A percentile compares a stretch with the other conserved stretches of the same genome.
Conservation (phyloP, 2,329 filamentous ascomycete genomes). For the Ilyonectria robusta region DNA sequence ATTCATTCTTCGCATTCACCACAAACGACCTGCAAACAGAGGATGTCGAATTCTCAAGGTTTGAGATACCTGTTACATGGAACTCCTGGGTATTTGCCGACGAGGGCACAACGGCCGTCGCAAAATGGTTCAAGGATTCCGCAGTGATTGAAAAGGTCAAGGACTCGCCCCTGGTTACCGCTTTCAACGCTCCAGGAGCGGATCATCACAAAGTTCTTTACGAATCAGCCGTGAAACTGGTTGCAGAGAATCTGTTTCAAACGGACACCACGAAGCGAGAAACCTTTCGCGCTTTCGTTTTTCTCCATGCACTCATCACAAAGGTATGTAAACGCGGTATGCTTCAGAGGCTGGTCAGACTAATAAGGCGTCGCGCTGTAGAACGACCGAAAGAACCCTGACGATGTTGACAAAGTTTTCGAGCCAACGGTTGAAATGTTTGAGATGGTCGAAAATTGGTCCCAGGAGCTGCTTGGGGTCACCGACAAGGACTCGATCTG, state of each 20-base stretch:
- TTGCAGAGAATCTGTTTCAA: constrained; percentile 5
- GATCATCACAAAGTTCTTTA: background rate
- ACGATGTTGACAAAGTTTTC: background rate
- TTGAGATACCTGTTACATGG: background rate
- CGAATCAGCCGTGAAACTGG: background rate
- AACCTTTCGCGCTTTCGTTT: background rate
- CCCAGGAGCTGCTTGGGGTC: constrained; percentile 6
- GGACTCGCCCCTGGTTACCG: constrained; percentile 12
- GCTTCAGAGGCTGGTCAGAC: background rate
- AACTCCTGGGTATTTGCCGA: constrained; percentile 2
- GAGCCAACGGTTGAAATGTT: constrained; percentile 12
- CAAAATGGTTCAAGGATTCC: constrained; percentile 33
- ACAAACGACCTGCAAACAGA: background rate
- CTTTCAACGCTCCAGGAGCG: background rate
- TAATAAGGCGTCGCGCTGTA: background rate
- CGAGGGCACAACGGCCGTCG: background rate
- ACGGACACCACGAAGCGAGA: background rate
- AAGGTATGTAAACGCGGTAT: background rate
- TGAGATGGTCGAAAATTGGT: constrained; percentile 18
- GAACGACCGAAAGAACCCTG: background rate
- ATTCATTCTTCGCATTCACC: constrained; percentile 13
- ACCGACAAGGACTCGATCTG: constrained; percentile 8
- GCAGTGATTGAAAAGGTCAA: constrained; percentile 29
- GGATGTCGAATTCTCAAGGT: too few relatives aligned
- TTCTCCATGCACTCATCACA: background rate